These are phyloP conservation scores for Stemphylium lycopersici DNA, from an alignment of 2,329 filamentous ascomycete genomes.

Conservation along the genomic window DNA sequence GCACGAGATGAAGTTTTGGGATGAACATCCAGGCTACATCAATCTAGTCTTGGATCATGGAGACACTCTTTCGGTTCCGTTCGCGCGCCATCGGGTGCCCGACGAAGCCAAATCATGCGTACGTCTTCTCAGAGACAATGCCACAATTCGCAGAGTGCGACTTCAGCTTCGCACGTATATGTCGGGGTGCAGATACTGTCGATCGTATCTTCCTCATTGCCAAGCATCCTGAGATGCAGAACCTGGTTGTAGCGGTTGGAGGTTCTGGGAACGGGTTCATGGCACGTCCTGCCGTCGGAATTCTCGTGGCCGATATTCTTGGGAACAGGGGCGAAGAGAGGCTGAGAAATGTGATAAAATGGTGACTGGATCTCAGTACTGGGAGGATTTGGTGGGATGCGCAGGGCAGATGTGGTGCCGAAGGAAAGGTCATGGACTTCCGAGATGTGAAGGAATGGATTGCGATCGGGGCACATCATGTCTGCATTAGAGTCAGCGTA, in stretches of 20 bases:
- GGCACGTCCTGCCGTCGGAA: slow-evolving; percentile 59
- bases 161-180: slow-evolving; percentile 60
- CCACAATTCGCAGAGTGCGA: slow-evolving; percentile 58
- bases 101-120: slow-evolving; percentile 55
- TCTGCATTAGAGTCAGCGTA: not conserved
- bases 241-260: slow-evolving; percentile 57
- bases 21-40: slow-evolving; percentile 64
- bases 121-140: slow-evolving; percentile 57
- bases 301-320: slow-evolving; percentile 57
- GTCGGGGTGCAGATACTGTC: slow-evolving; percentile 64
- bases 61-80: slow-evolving; percentile 47
- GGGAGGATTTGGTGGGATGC: slow-evolving; percentile 56
- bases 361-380: slow-evolving; percentile 59
- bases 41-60: slow-evolving; percentile 49
- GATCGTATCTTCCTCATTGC: slow-evolving; percentile 62
- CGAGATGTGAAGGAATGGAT: slow-evolving; percentile 44
- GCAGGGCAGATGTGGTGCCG: slow-evolving; percentile 57
- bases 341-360: slow-evolving; percentile 54
- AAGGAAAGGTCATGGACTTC: slow-evolving; percentile 58
- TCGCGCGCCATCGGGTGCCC: slow-evolving; percentile 55
- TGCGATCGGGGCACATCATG: not conserved
- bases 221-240: slow-evolving; percentile 53
- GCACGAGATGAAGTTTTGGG: slow-evolving; percentile 58
- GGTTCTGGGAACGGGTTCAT: slow-evolving; percentile 62
- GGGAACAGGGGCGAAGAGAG: slow-evolving; percentile 48